Percentiles rank a stretch among this genome's conserved stretches.
phyloP scores from a whole-genome alignment of 2,329 filamentous ascomycete species.

The Akanthomyces muscarius region DNA sequence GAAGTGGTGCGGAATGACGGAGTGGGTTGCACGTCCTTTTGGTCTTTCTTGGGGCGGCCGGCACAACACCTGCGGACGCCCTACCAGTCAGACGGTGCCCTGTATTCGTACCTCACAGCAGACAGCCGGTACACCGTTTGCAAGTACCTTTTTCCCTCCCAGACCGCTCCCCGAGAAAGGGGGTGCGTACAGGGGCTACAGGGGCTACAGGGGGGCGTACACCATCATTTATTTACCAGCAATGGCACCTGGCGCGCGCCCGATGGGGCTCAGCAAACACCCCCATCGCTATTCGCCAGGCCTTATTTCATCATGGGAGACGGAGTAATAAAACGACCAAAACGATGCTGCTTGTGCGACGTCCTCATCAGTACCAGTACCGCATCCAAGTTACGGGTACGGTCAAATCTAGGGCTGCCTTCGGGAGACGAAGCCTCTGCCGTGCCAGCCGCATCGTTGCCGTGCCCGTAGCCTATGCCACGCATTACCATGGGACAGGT shows the following conservation, averaged over 20 bases:
- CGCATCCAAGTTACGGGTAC: background rate
- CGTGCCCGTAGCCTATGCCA: background rate
- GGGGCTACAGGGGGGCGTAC: background rate
- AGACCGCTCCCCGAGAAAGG: slow-evolving; percentile 10
- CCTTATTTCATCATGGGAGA: background rate
- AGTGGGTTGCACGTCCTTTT: slow-evolving; percentile 3
- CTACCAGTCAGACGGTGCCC: background rate
- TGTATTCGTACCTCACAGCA: too few relatives aligned
- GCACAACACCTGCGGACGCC: background rate
- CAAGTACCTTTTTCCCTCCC: slow-evolving; percentile 6
- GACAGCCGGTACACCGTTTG: background rate
- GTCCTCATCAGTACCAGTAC: too few relatives aligned
- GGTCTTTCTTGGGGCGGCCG: background rate
- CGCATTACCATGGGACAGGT: background rate
- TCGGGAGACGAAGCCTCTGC: slow-evolving; percentile 3
- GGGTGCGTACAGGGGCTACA: slow-evolving; percentile 1
- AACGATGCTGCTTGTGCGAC: background rate
- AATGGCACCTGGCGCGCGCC: background rate
- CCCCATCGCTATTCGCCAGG: background rate
- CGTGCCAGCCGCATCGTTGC: slow-evolving; percentile 3
- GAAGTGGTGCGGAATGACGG: slow-evolving; percentile 7
- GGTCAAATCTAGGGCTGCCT: background rate
- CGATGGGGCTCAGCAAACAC: background rate
- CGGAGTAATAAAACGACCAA: background rate
- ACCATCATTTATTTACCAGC: background rate